Evolutionary conservation across 805 yeast species (phyloP).

Genomic region (Yueomyces sinensis): DNA sequence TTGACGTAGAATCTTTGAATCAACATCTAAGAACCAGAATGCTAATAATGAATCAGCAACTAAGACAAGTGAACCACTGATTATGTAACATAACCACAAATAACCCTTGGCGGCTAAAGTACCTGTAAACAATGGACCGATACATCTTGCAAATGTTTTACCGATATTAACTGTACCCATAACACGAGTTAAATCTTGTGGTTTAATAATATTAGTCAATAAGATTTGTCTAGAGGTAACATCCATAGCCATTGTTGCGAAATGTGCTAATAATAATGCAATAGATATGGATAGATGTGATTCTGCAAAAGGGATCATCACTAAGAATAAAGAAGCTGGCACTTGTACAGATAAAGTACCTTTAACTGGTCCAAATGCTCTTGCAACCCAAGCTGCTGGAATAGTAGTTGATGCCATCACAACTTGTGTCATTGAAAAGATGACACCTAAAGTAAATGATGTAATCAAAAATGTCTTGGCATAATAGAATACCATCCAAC

Average conservation of each 20-base stretch:
- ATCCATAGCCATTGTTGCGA: constrained; percentile 67
- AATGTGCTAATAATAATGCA: constrained; percentile 37
- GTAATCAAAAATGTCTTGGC: constrained; percentile 39
- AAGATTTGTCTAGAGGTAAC: constrained; percentile 84
- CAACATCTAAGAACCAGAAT: constrained; percentile 22
- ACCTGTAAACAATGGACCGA: constrained; percentile 78
- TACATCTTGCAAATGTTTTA: constrained; percentile 70
- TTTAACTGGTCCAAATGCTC: constrained; percentile 59
- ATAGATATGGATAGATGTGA: constrained; percentile 32
- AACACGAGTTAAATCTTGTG: constrained; percentile 54
- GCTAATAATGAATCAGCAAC: constrained; percentile 25
- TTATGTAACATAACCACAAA: constrained; percentile 38
- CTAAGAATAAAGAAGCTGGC: constrained; percentile 60
- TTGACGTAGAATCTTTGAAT: constrained; percentile 17
- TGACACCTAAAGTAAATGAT: constrained; percentile 47
- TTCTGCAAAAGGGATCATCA: constrained; percentile 36
- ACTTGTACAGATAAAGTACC: constrained; percentile 65
- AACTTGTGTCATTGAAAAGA: constrained; percentile 53
- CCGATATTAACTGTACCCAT: constrained; percentile 81
- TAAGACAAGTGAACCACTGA: constrained; percentile 37
- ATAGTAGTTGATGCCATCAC: constrained; percentile 57
- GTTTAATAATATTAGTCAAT: constrained; percentile 51
- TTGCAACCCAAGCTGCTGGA: constrained; percentile 63
- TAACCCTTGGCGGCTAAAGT: constrained; percentile 39
- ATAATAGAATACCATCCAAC: constrained; percentile 82